Conservation (phyloP, 768 basidiomycete genomes). For the Tylopilus sp. region DNA sequence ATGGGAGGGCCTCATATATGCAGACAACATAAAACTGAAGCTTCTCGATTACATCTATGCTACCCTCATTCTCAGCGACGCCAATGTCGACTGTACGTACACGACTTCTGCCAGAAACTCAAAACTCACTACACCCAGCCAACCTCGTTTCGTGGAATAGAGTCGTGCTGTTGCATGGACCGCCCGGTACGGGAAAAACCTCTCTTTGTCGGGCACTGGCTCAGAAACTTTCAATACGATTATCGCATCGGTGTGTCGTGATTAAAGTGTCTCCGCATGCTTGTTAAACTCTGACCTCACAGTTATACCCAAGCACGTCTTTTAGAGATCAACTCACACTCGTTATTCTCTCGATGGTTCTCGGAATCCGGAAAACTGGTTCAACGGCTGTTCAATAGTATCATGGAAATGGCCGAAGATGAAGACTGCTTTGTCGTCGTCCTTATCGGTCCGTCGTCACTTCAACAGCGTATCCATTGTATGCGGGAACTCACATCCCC, state of each 20-base stretch:
- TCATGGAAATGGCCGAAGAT: constrained; percentile 90
- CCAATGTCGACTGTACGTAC: constrained; percentile 73
- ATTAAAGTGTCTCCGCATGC: neutral
- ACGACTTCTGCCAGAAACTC: neutral
- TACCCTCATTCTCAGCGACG: constrained; percentile 89
- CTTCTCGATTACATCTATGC: constrained; percentile 94
- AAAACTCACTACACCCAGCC: constrained; percentile 40
- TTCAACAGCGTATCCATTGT: neutral
- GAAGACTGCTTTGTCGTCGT: constrained; percentile 90
- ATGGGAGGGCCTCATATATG: constrained; percentile 90
- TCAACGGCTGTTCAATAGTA: constrained; percentile 84
- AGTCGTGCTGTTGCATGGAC: constrained; percentile 91
- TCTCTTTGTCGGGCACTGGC: constrained; percentile 92
- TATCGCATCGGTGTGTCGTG: constrained; percentile 67
- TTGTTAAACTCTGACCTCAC: constrained; percentile 3
- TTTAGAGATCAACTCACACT: constrained; percentile 97
- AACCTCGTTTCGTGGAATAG: constrained; percentile 96
- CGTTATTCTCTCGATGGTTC: constrained; percentile 98
- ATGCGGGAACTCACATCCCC: constrained; percentile 1
- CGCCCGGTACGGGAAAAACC: constrained; percentile 97
- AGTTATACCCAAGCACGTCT: constrained; percentile 87
- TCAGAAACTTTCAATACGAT: constrained; percentile 89
- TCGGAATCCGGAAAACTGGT: constrained; percentile 98
- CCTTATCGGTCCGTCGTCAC: constrained; percentile 72
- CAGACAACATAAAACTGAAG: constrained; percentile 77